phyloP scores from a whole-genome alignment of 2,329 filamentous ascomycete genomes.

The Colletotrichum simmondsii region DNA sequence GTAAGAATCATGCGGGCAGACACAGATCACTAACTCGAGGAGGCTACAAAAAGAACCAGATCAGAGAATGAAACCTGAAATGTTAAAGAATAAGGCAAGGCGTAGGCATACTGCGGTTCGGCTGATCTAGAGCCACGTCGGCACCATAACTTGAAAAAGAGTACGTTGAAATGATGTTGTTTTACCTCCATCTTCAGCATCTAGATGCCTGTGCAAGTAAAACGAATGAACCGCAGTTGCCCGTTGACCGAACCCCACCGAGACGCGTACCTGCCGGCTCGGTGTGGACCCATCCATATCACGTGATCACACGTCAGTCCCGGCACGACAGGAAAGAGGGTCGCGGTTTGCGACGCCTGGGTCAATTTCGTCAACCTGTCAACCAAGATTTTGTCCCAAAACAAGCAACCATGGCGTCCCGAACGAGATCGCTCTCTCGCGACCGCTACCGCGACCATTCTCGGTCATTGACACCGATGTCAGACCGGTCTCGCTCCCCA shows the following conservation, averaged over 20 bases:
- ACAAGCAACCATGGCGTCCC: constrained; percentile 28
- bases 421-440: constrained; percentile 38
- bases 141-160: too few relatives aligned
- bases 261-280: not conserved
- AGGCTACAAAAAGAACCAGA: too few relatives aligned
- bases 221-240: too few relatives aligned
- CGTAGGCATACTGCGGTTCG: too few relatives aligned
- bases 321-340: not conserved
- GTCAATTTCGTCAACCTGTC: not conserved
- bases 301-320: constrained; percentile 12
- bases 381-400: not conserved
- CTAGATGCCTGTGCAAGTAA: too few relatives aligned
- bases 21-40: too few relatives aligned
- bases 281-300: not conserved
- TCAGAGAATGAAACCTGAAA: too few relatives aligned
- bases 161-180: too few relatives aligned
- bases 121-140: too few relatives aligned
- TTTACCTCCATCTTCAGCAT: too few relatives aligned
- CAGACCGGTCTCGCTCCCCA: constrained; percentile 47
- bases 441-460: constrained; percentile 47
- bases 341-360: constrained; percentile 2
- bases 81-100: too few relatives aligned
- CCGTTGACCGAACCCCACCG: not conserved
- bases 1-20: too few relatives aligned
- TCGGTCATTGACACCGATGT: constrained; percentile 48